Percentiles rank a stretch among this genome's conserved stretches.
Evolutionary conservation across 768 basidiomycete genomes (phyloP).

Genomic region (Rubroboletus pulcherrimus): DNA sequence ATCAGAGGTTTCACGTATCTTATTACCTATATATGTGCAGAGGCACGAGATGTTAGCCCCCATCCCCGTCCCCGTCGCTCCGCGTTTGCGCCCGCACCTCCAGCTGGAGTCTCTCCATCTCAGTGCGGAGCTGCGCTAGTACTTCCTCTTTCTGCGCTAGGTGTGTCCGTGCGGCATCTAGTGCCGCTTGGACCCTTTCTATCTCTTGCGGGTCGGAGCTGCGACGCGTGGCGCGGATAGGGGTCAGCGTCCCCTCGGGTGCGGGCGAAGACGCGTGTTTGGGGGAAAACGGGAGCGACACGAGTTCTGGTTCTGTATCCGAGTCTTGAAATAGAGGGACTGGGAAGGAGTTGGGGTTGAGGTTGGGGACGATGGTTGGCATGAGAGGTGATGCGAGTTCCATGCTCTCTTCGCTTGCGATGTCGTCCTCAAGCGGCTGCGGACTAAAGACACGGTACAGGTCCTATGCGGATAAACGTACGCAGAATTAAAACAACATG

Average conservation of each 20-base stretch:
- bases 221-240: not conserved
- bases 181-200: constrained; percentile 17
- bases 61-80: not conserved
- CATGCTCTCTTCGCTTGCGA: constrained; percentile 45
- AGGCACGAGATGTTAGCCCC: not conserved
- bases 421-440: constrained; percentile 30
- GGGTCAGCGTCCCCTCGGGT: not conserved
- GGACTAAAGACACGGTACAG: constrained; percentile 3
- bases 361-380: constrained; percentile 28
- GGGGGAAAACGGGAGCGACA: constrained; percentile 21
- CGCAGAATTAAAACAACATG: not conserved
- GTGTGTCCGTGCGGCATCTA: constrained; percentile 20
- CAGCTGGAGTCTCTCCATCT: constrained; percentile 21
- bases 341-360: not conserved
- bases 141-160: constrained; percentile 23
- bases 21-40: too few relatives aligned
- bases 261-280: constrained; percentile 16
- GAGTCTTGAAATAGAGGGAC: not conserved
- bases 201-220: constrained; percentile 17
- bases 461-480: constrained; percentile 1
- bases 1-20: not conserved
- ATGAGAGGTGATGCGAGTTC: constrained; percentile 50
- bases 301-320: constrained; percentile 12
- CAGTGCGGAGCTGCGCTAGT: constrained; percentile 17
- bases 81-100: constrained; percentile 3